phyloP scores from a whole-genome alignment of 768 basidiomycete genomes.

The Pulveroboletus sp. region DNA sequence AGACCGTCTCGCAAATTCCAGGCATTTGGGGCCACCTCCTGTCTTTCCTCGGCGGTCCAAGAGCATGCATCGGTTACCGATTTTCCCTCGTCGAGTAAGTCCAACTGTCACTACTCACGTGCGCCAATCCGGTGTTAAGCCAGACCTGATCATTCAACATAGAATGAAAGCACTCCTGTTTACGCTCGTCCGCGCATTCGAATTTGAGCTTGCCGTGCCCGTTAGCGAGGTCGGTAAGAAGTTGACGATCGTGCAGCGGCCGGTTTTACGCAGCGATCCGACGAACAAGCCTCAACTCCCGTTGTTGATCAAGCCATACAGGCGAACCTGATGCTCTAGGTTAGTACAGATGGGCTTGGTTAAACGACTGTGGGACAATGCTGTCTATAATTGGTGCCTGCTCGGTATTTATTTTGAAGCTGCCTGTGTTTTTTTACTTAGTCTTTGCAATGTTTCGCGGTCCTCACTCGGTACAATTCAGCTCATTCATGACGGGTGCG shows the following conservation, averaged over 20 bases:
- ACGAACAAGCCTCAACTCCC: slow-evolving; percentile 43
- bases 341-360: too few relatives aligned
- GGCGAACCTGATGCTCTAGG: background rate
- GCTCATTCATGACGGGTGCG: too few relatives aligned
- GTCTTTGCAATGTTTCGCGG: too few relatives aligned
- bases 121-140: background rate
- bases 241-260: slow-evolving; percentile 38
- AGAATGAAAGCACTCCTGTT: background rate
- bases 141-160: background rate
- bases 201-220: slow-evolving; percentile 52
- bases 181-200: slow-evolving; percentile 44
- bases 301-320: slow-evolving; percentile 22
- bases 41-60: slow-evolving; percentile 61
- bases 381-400: too few relatives aligned
- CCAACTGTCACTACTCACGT: too few relatives aligned
- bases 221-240: slow-evolving; percentile 34
- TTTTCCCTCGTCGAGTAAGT: slow-evolving; percentile 59
- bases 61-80: slow-evolving; percentile 63
- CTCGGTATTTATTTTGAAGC: too few relatives aligned
- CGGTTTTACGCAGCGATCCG: slow-evolving; percentile 38
- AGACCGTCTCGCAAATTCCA: slow-evolving; percentile 43
- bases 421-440: too few relatives aligned
- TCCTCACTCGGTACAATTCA: too few relatives aligned
- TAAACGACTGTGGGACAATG: too few relatives aligned
- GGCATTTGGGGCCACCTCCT: slow-evolving; percentile 59